These are phyloP conservation scores for Chytriomyces confervae DNA, from an alignment of 192 early-diverging fungal genomes.

Conservation along the genomic window DNA sequence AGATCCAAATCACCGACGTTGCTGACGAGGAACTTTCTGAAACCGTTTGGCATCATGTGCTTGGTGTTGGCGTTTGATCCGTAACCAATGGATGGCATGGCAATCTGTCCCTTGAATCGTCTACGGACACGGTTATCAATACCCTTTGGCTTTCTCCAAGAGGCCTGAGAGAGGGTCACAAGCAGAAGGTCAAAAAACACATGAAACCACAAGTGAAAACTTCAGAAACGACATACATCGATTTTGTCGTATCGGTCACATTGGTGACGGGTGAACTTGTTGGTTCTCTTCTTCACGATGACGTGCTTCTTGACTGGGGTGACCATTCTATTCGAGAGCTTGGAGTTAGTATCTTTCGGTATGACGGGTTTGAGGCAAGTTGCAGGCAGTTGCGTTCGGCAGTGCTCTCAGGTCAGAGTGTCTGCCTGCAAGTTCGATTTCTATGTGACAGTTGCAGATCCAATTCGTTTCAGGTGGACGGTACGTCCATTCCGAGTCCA, in stretches of 20 bases:
- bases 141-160: constrained; percentile 99
- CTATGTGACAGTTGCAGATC: too few species aligned
- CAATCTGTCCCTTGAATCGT: constrained; percentile 96
- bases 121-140: constrained; percentile 98
- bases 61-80: constrained; percentile 97
- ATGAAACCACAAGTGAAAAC: background rate
- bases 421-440: too few species aligned
- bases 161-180: constrained; percentile 63
- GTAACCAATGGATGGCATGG: constrained; percentile 99
- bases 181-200: background rate
- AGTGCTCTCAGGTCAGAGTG: too few species aligned
- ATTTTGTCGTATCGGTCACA: constrained; percentile 98
- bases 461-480: too few species aligned
- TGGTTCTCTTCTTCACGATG: constrained; percentile 99
- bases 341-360: too few species aligned
- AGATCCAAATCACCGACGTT: constrained; percentile 93
- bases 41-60: constrained; percentile 96
- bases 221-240: constrained; percentile 62
- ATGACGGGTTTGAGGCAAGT: too few species aligned
- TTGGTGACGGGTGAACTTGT: constrained; percentile 95
- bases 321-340: constrained; percentile 71
- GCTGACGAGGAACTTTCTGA: constrained; percentile 97
- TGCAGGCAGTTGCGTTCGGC: too few species aligned
- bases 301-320: constrained; percentile 90
- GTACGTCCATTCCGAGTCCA: too few species aligned